Evolutionary conservation across 192 early-diverging fungal species (phyloP).

Genomic region (Backusella macrospora): DNA sequence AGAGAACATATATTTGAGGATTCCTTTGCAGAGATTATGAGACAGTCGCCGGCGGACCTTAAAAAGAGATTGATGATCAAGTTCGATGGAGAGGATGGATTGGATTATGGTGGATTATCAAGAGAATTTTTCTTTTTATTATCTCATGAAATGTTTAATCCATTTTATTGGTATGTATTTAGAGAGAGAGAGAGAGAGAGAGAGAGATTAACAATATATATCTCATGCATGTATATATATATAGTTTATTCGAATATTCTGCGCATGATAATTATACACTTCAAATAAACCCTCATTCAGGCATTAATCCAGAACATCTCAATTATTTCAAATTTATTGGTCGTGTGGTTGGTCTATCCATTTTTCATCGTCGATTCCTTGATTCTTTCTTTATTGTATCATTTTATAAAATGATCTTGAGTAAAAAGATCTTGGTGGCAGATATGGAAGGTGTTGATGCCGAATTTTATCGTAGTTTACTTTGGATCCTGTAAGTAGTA

Average conservation of each 20-base stretch:
- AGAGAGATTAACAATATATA: constrained; percentile 53
- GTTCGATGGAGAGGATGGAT: constrained; percentile 96
- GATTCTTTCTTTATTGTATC: constrained; percentile 95
- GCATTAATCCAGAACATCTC: constrained; percentile 92
- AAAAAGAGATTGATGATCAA: constrained; percentile 98
- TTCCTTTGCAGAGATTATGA: constrained; percentile 93
- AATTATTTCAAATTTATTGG: constrained; percentile 99
- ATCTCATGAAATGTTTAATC: constrained; percentile 98
- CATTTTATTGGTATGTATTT: constrained; percentile 49
- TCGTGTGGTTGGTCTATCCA: constrained; percentile 91
- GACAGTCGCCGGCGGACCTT: constrained; percentile 81
- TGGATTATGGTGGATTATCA: constrained; percentile 97
- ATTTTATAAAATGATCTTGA: constrained; percentile 96
- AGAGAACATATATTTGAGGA: constrained; percentile 93
- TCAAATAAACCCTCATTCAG: constrained; percentile 95
- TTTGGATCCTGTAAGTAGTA: constrained; percentile 83
- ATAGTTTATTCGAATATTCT: constrained; percentile 91
- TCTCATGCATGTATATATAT: not conserved
- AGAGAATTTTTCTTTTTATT: constrained; percentile 98
- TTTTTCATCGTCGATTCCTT: constrained; percentile 95
- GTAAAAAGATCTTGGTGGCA: constrained; percentile 83
- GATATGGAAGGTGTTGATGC: constrained; percentile 97
- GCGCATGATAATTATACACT: constrained; percentile 97
- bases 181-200: constrained; percentile 33
- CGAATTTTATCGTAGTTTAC: constrained; percentile 85